Evolutionary conservation across 768 basidiomycete genomes (phyloP).

Genomic region (Stropharia rugosoannulata): DNA sequence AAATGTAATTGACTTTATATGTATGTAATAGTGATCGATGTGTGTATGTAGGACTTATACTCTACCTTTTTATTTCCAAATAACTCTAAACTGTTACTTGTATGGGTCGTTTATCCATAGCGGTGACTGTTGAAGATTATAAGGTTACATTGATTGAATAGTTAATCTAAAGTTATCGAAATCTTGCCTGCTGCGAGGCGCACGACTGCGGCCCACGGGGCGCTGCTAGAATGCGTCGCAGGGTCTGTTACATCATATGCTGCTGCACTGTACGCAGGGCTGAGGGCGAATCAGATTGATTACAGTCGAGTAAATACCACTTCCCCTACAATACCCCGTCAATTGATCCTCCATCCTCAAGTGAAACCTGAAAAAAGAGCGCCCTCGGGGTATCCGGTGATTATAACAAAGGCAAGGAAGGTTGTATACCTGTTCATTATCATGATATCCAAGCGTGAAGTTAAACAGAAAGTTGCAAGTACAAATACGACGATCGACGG

Average conservation of each 20-base stretch:
- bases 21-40: constrained; percentile 18
- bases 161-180: not conserved
- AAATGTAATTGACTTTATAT: constrained; percentile 7
- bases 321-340: not conserved
- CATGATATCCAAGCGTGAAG: not conserved
- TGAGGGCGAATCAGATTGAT: not conserved
- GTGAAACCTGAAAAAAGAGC: not conserved
- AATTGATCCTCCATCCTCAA: not conserved
- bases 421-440: not conserved
- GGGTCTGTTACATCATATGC: not conserved
- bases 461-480: not conserved
- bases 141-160: not conserved
- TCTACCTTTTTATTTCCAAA: not conserved
- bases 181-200: not conserved
- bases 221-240: not conserved
- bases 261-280: no score
- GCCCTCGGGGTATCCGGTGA: not conserved
- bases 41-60: not conserved
- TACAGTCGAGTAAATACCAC: not conserved
- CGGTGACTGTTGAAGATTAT: not conserved
- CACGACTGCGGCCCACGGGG: not conserved
- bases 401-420: not conserved
- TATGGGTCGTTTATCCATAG: not conserved
- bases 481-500: not conserved
- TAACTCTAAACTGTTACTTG: constrained; percentile 3